A percentile compares a stretch with the other conserved stretches of the same genome.
Conservation (phyloP, 768 basidiomycete species). For the Podaxis carcinomalis region DNA sequence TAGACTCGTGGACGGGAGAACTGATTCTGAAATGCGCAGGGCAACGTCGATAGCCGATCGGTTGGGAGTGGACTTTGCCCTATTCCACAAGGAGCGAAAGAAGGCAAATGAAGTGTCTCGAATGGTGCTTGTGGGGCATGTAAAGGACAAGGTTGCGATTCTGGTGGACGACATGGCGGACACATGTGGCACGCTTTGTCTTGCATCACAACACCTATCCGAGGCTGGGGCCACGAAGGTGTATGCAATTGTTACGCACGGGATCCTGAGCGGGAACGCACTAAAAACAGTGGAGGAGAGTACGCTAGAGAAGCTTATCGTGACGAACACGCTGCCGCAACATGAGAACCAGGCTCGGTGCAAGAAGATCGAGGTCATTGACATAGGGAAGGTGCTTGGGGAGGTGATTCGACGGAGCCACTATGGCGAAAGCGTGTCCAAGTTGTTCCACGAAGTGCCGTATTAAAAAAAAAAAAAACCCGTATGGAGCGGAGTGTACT, state of each 20-base stretch:
- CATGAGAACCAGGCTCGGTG: slow-evolving; percentile 65
- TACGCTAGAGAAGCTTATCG: slow-evolving; percentile 87
- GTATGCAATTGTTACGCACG: slow-evolving; percentile 94
- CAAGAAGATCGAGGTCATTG: slow-evolving; percentile 86
- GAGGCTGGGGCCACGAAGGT: slow-evolving; percentile 87
- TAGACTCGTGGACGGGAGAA: background rate
- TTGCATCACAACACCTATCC: slow-evolving; percentile 84
- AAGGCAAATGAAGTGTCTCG: slow-evolving; percentile 93
- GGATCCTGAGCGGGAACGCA: slow-evolving; percentile 89
- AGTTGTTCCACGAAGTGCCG: slow-evolving; percentile 86
- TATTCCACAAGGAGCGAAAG: slow-evolving; percentile 99
- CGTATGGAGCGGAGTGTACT: slow-evolving; percentile 16
- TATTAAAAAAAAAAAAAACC: slow-evolving; percentile 48
- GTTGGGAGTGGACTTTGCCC: slow-evolving; percentile 93
- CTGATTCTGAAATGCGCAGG: slow-evolving; percentile 37
- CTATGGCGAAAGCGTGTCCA: slow-evolving; percentile 93
- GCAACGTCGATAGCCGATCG: slow-evolving; percentile 97
- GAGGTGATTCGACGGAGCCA: slow-evolving; percentile 96
- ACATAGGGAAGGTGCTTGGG: slow-evolving; percentile 91
- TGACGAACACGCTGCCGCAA: slow-evolving; percentile 98
- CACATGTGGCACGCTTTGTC: slow-evolving; percentile 90
- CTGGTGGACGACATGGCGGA: slow-evolving; percentile 99
- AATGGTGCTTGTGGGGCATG: slow-evolving; percentile 94
- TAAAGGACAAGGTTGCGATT: slow-evolving; percentile 88
- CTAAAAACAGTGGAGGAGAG: slow-evolving; percentile 68